phyloP scores from a whole-genome alignment of 345 rosid genomes.

The Mangifera indica region DNA sequence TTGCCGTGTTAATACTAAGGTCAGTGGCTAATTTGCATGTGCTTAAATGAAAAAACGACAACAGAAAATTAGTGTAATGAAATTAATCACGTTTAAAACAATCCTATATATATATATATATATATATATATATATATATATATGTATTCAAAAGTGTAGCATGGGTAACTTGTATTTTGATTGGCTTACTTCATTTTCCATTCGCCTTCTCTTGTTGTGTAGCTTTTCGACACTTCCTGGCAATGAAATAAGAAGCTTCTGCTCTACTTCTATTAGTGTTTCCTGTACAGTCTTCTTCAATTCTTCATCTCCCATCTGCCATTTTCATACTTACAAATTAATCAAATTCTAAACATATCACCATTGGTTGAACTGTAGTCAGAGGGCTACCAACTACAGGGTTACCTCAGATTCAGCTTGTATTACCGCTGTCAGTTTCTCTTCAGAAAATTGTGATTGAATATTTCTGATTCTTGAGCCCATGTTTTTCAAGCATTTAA shows the following conservation, averaged over 20 bases:
- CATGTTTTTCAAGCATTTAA: slow-evolving; percentile 46
- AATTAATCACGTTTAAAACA: no score
- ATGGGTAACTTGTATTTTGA: not conserved
- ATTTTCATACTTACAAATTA: no score
- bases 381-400: no score
- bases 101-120: no score
- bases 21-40: no score
- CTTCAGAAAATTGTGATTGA: slow-evolving; percentile 37
- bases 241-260: slow-evolving; percentile 25
- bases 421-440: slow-evolving; percentile 37
- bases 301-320: slow-evolving; percentile 46
- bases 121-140: no score
- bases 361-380: no score
- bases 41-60: no score
- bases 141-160: not conserved
- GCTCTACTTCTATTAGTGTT: slow-evolving; percentile 41
- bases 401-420: slow-evolving; percentile 22
- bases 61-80: no score
- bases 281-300: slow-evolving; percentile 41
- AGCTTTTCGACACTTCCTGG: slow-evolving; percentile 22
- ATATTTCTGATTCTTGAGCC: slow-evolving; percentile 35
- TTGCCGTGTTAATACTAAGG: no score
- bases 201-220: not conserved
- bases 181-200: not conserved
- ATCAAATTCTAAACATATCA: no score